Percentiles rank a stretch among this genome's conserved stretches.
phyloP scores from a whole-genome alignment of 257 asterid genomes.

The Solanum ossicruentum region DNA sequence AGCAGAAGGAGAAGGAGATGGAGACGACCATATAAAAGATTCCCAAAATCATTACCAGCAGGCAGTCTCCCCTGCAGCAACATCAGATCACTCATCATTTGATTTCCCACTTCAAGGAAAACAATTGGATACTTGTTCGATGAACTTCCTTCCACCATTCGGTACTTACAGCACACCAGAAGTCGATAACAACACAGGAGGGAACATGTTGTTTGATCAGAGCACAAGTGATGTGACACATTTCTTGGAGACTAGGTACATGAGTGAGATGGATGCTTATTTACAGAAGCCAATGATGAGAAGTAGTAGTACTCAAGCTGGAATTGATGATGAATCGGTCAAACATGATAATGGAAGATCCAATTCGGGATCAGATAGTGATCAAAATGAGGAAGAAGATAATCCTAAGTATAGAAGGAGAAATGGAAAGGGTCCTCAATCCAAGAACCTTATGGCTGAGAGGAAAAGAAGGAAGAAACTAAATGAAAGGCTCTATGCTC shows the following conservation, averaged over 20 bases:
- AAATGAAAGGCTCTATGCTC: conserved; percentile 69
- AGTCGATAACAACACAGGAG: neutral
- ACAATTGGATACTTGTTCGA: neutral
- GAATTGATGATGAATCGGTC: conserved; percentile 38
- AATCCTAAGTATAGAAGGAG: conserved; percentile 46
- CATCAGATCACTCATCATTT: neutral
- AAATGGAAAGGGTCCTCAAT: conserved; percentile 54
- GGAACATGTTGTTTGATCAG: neutral
- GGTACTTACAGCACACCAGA: neutral
- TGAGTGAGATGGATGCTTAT: conserved; percentile 17
- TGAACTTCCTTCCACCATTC: conserved; percentile 1
- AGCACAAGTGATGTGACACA: conserved; percentile 9
- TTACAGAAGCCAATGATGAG: conserved; percentile 22
- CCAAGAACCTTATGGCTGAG: conserved; percentile 77
- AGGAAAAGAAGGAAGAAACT: conserved; percentile 85
- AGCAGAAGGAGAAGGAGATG: neutral
- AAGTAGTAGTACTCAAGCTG: conserved; percentile 8
- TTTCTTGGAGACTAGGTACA: conserved; percentile 10
- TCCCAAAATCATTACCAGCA: neutral
- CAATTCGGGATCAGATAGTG: conserved; percentile 45
- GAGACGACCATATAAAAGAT: conserved; percentile 8
- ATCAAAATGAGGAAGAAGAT: conserved; percentile 62
- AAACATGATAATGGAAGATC: conserved; percentile 40
- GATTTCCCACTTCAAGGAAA: neutral
- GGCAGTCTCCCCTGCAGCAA: neutral